Evolutionary conservation across 2,329 filamentous ascomycete species (phyloP).

Genomic region (Pseudocercospora macadamiae): DNA sequence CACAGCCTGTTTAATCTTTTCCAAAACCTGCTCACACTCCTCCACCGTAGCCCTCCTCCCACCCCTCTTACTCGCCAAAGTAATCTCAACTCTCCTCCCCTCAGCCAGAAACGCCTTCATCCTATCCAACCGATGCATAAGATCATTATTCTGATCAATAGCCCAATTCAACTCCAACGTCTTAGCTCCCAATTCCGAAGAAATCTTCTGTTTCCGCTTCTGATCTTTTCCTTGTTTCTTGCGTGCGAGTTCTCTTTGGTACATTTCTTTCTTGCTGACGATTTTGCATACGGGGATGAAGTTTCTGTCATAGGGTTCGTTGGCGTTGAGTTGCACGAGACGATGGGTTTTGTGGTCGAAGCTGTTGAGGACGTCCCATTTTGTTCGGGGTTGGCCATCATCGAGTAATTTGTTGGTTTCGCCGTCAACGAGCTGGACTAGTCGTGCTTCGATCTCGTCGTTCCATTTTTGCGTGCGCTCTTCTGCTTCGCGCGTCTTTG

Average conservation of each 20-base stretch:
- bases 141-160: slow-evolving; percentile 70
- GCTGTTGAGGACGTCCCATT: slow-evolving; percentile 44
- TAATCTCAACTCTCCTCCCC: slow-evolving; percentile 74
- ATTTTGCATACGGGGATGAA: slow-evolving; percentile 73
- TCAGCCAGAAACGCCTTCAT: slow-evolving; percentile 70
- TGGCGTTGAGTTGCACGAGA: slow-evolving; percentile 53
- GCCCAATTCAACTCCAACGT: slow-evolving; percentile 90
- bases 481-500: slow-evolving; percentile 42
- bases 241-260: slow-evolving; percentile 46
- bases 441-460: slow-evolving; percentile 50
- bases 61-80: slow-evolving; percentile 68
- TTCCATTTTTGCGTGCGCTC: slow-evolving; percentile 49
- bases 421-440: slow-evolving; percentile 49
- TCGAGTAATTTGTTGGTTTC: slow-evolving; percentile 39
- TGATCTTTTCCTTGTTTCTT: slow-evolving; percentile 50
- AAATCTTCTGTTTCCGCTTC: slow-evolving; percentile 48
- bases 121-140: slow-evolving; percentile 70
- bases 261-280: slow-evolving; percentile 60
- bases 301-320: slow-evolving; percentile 30
- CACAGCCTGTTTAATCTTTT: slow-evolving; percentile 51
- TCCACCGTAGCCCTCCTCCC: slow-evolving; percentile 62
- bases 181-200: slow-evolving; percentile 57
- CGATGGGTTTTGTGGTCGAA: slow-evolving; percentile 56
- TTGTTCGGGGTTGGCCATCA: slow-evolving; percentile 19
- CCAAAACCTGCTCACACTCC: slow-evolving; percentile 64